phyloP scores from a whole-genome alignment of 192 early-diverging fungal species.

The Diversispora eburnea region DNA sequence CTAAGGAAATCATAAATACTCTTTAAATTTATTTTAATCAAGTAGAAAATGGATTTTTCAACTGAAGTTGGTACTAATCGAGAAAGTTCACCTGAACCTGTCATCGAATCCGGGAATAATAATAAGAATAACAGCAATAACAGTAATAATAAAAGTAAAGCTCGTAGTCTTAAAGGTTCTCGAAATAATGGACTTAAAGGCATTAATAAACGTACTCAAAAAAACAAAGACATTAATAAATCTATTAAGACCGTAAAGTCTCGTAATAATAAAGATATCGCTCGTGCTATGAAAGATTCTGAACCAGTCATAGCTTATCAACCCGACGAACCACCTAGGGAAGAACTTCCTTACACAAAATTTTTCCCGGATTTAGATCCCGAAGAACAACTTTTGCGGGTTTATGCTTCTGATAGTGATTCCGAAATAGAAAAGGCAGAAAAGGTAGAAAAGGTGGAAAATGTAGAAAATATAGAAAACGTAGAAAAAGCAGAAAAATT shows the following conservation, averaged over 20 bases:
- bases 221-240: background rate
- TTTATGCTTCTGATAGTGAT: background rate
- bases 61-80: too few species aligned
- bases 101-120: too few species aligned
- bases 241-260: background rate
- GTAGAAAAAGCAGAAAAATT: background rate
- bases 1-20: too few species aligned
- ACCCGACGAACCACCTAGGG: conserved; percentile 62
- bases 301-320: background rate
- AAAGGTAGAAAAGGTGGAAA: background rate
- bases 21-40: too few species aligned
- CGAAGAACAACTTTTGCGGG: conserved; percentile 42
- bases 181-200: background rate
- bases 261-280: background rate
- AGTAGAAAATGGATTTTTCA: too few species aligned
- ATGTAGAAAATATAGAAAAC: too few species aligned
- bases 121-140: too few species aligned
- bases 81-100: too few species aligned
- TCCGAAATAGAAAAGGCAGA: background rate
- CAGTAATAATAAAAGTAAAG: too few species aligned
- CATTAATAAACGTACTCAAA: background rate
- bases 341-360: conserved; percentile 79
- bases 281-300: background rate
- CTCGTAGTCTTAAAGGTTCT: too few species aligned
- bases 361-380: conserved; percentile 79